Percentiles rank a stretch among this genome's conserved stretches.
Evolutionary conservation across 495 filamentous ascomycete genomes (phyloP).

Genomic region (Penicillium riverlandense): DNA sequence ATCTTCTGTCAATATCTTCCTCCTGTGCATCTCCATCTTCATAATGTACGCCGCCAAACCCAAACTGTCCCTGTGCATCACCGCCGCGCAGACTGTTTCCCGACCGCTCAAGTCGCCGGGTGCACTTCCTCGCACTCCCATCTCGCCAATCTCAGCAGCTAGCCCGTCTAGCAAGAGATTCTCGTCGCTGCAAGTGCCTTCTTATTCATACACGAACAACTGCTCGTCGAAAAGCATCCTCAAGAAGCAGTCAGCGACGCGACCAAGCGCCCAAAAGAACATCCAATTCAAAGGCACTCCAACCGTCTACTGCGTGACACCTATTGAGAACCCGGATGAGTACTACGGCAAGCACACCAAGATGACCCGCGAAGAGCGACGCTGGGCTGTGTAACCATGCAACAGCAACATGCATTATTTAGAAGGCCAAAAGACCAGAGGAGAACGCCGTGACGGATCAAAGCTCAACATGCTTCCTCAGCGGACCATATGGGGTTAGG

Average conservation of each 20-base stretch:
- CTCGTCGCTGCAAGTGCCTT: constrained; percentile 33
- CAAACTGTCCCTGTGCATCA: constrained; percentile 43
- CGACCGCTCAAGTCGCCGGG: constrained; percentile 39
- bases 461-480: no score
- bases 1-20: constrained; percentile 1
- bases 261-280: constrained; percentile 25
- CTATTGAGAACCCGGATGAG: constrained; percentile 45
- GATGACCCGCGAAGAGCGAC: constrained; percentile 42
- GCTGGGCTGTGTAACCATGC: constrained; percentile 23
- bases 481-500: no score
- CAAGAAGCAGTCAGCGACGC: constrained; percentile 29
- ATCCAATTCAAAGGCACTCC: constrained; percentile 42
- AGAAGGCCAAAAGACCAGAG: background rate
- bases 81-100: constrained; percentile 27
- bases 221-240: constrained; percentile 46
- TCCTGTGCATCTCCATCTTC: background rate
- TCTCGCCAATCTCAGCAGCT: constrained; percentile 32
- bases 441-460: no score
- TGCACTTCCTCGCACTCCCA: constrained; percentile 35
- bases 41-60: constrained; percentile 38
- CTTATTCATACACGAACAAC: constrained; percentile 39
- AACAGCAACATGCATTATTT: no score
- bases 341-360: constrained; percentile 47
- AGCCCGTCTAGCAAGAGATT: constrained; percentile 38
- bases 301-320: constrained; percentile 44